These are phyloP conservation scores for Aspergillus persii DNA, from an alignment of 2,329 filamentous ascomycete genomes.

Conservation along the genomic window DNA sequence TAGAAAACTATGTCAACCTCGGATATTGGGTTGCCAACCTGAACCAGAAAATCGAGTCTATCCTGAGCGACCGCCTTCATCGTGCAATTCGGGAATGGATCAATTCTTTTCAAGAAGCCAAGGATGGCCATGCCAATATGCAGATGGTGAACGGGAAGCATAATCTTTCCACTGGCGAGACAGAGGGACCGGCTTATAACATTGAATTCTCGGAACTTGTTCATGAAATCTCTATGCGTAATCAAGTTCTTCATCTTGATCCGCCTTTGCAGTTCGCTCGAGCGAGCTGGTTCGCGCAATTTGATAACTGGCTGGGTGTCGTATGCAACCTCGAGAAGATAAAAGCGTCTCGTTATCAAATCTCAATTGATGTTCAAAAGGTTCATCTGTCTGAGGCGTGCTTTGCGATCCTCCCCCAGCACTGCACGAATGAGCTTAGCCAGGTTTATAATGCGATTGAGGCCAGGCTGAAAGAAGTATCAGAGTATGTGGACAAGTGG, in stretches of 20 bases:
- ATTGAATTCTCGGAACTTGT: slow-evolving; percentile 57
- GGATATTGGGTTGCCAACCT: slow-evolving; percentile 83
- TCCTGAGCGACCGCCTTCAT: slow-evolving; percentile 77
- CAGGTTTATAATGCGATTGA: slow-evolving; percentile 82
- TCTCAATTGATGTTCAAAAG: slow-evolving; percentile 61
- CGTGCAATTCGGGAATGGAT: slow-evolving; percentile 86
- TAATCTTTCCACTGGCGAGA: slow-evolving; percentile 23
- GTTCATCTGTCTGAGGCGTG: slow-evolving; percentile 48
- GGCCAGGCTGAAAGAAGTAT: slow-evolving; percentile 74
- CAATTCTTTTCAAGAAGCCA: slow-evolving; percentile 68
- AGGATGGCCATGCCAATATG: slow-evolving; percentile 28
- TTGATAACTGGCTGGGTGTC: slow-evolving; percentile 90
- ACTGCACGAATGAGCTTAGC: slow-evolving; percentile 75
- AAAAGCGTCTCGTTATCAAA: slow-evolving; percentile 92
- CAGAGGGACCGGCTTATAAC: slow-evolving; percentile 31
- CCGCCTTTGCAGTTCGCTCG: slow-evolving; percentile 88
- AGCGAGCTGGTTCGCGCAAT: slow-evolving; percentile 87
- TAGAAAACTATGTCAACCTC: slow-evolving; percentile 94
- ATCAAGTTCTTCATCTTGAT: slow-evolving; percentile 95
- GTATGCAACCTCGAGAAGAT: slow-evolving; percentile 92
- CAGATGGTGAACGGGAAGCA: slow-evolving; percentile 21
- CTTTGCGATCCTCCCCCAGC: slow-evolving; percentile 80
- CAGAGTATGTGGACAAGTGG: slow-evolving; percentile 93
- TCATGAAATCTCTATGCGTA: slow-evolving; percentile 95
- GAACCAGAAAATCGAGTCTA: slow-evolving; percentile 79